A percentile compares a stretch with the other conserved stretches of the same genome.
These are phyloP conservation scores for Colletotrichum brevisporum DNA, from an alignment of 2,329 filamentous ascomycete genomes.

Conservation along the genomic window DNA sequence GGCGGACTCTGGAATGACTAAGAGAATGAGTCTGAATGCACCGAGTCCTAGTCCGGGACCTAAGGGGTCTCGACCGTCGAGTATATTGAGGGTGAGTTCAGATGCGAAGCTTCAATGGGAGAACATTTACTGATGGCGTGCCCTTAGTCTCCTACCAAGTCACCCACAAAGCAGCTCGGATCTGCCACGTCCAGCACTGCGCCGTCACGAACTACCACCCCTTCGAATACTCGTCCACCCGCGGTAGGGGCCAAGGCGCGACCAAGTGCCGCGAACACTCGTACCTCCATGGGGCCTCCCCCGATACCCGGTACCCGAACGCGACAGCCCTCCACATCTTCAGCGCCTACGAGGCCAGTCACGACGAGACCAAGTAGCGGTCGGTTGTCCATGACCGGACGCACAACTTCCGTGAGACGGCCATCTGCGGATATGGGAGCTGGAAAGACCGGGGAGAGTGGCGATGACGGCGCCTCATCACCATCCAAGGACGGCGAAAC, in stretches of 20 bases:
- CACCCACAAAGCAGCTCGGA: conserved; percentile 81
- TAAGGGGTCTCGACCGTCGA: conserved; percentile 68
- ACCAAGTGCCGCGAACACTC: conserved; percentile 65
- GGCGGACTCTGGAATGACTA: conserved; percentile 68
- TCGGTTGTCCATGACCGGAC: conserved; percentile 56
- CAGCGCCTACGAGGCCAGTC: conserved; percentile 48
- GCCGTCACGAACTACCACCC: conserved; percentile 75
- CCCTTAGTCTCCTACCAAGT: conserved; percentile 80
- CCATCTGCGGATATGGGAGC: conserved; percentile 63
- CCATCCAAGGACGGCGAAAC: conserved; percentile 67
- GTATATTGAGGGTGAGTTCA: conserved; percentile 65
- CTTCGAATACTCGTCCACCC: conserved; percentile 67
- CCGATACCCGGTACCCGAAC: conserved; percentile 61
- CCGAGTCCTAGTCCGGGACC: conserved; percentile 80
- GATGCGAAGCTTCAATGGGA: not conserved
- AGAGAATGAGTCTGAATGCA: conserved; percentile 78
- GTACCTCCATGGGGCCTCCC: conserved; percentile 79
- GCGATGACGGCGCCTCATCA: conserved; percentile 55
- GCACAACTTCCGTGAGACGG: conserved; percentile 57
- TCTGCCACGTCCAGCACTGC: conserved; percentile 68
- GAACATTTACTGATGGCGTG: conserved; percentile 14
- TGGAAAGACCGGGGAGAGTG: conserved; percentile 55
- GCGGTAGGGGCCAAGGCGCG: conserved; percentile 66
- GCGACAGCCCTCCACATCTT: conserved; percentile 61
- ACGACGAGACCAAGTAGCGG: conserved; percentile 56